Evolutionary conservation across 2,329 filamentous ascomycete species (phyloP), one percentile per base, ranked within the genome.

Genomic region (Daldinia sp.): DNA sequence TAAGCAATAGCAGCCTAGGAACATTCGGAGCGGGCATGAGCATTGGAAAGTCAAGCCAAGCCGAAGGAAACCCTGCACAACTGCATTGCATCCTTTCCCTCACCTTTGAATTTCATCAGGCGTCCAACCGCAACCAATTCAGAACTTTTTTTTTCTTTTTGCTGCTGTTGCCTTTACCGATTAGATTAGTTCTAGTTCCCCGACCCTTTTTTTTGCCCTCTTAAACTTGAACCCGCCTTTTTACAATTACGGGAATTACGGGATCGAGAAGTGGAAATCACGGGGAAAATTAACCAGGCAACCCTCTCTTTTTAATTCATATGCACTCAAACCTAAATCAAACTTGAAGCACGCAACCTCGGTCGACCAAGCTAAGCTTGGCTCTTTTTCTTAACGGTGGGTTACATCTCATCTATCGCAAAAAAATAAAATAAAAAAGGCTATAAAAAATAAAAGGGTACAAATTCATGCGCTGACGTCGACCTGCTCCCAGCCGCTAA

Each of bases 401-500:
- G 69, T 67, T 67, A 59, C 66, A 59, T 61, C 60, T 64, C 62
- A 51, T 65, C 35, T 57, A 64, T 51, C 45, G 48, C 39, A 63
- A 51, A 59, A 47, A n/a, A n/a, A n/a, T n/a, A n/a, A n/a, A n/a
- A n/a, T n/a, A n/a, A n/a, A n/a, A n/a, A n/a, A n/a, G n/a, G n/a
- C n/a, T n/a, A n/a, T n/a, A n/a, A n/a, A 39, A 25, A n/a, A 55
- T 66, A 58, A 54, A 68, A 45, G 48, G 69, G 67, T 68, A 69
- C 64, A 67, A 58, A 63, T 76, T 78, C 73, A 79, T 79, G 79
- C 80, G 78, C 80, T 83, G 81, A 83, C 81, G 80, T 83, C 79
- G 80, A 77, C 77, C 73, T 77, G 35, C 76, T 70, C 77, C 77
- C 78, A 78, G 76, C 75, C 77, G 72, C 74, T 69, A n/a, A 74